phyloP scores from a whole-genome alignment of 179 eudicot genomes.

The Beta corolliflora region DNA sequence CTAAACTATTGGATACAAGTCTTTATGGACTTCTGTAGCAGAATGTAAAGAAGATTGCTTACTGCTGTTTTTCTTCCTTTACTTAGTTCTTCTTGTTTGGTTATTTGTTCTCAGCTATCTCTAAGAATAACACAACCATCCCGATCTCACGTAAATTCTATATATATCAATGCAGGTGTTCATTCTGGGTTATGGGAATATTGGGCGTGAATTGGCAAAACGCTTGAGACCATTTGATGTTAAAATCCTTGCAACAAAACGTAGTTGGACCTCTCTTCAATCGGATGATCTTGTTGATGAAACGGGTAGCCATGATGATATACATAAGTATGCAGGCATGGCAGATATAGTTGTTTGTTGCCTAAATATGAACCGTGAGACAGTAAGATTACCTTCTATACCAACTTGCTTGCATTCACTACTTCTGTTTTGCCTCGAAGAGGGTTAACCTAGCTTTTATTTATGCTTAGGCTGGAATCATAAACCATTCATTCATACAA shows the following conservation, averaged over 20 bases:
- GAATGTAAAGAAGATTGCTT: neutral
- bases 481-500: constrained; percentile 64
- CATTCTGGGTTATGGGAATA: constrained; percentile 85
- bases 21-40: neutral
- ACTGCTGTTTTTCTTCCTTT: neutral
- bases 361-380: constrained; percentile 70
- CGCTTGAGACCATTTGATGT: constrained; percentile 92
- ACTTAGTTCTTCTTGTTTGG: neutral
- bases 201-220: constrained; percentile 81
- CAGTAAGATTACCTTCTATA: constrained; percentile 41
- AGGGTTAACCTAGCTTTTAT: constrained; percentile 20
- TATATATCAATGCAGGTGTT: constrained; percentile 54
- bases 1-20: neutral
- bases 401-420: constrained; percentile 10
- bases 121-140: neutral
- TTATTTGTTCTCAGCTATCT: neutral
- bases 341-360: constrained; percentile 94
- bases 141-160: neutral
- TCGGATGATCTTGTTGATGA: constrained; percentile 69
- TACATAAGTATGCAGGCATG: constrained; percentile 66
- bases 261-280: constrained; percentile 61
- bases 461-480: constrained; percentile 66
- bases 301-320: constrained; percentile 75
- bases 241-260: constrained; percentile 81
- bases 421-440: neutral